Base-by-base conservation (phyloP, 2,329 filamentous ascomycete genomes). In the Escovopsis sp. region DNA sequence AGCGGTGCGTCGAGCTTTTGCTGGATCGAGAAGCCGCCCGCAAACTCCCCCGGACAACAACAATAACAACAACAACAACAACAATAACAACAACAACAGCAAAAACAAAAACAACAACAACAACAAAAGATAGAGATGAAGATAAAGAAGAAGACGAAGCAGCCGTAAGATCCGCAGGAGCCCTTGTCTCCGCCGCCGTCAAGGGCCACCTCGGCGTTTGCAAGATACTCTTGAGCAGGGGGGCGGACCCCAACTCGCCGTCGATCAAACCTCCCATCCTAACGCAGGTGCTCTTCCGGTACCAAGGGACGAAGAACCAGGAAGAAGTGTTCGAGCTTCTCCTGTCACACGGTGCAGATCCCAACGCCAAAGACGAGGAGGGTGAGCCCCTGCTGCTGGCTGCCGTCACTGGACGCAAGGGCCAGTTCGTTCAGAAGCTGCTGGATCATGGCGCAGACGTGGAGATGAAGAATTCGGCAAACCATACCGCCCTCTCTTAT, bases 211-310 rank as follows among this genome's bases (percentile, higher is more conserved):
- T 45, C 2, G 39, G 35, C 15, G 41, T 45, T 14, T 43, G 41
- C 29, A 20, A 39, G 10, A 35, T 45, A 33, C 41, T 45, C 13
- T 38, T 52, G 20, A 46, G 20, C 40, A 43, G 4, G 50, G 50
- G 50, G 11, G 50, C 50, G 5, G 47, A 52, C 27, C 50, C 50
- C 1, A 52, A 51, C 29, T 36, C 39, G 7, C 27, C 43, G 3
- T 11, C 42, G 5, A 45, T 45, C 5, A 12, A 33, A 24, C 43
- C 43, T 40, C 43, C 43, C n/a, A 42, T 45, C 7, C 40, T 45
- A 6, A 35, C 20, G 9, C 43, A 45, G 25, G 38, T 45, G 4
- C 39, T 45, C 2, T 37, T 20, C 11, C 33, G 38, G n/a, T 42
- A 38, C 16, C 33, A 39, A 25, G 37, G 36, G 13, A 40, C 11